Evolutionary conservation across 176 grass and related monocot genomes (phyloP).

Genomic region (Avena insularis): DNA sequence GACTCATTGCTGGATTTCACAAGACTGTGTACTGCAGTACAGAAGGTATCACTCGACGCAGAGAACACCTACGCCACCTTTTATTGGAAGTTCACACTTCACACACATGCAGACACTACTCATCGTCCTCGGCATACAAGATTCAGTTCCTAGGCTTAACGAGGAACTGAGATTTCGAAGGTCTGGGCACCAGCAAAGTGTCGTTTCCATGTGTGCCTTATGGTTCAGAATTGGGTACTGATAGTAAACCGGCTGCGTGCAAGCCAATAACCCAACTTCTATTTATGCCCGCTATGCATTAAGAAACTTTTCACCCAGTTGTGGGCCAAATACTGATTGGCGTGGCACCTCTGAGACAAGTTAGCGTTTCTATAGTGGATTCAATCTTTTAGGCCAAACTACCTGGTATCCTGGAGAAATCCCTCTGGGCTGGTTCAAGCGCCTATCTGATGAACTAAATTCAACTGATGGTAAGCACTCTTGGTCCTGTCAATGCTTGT

Average conservation of each 20-base stretch:
- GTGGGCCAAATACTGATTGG: background rate
- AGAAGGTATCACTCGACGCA: background rate
- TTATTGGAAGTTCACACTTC: conserved; percentile 11
- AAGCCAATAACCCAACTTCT: background rate
- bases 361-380: background rate
- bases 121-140: background rate
- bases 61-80: background rate
- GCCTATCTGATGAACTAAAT: background rate
- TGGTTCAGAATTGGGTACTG: background rate
- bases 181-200: conserved; percentile 5
- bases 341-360: background rate
- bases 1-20: conserved; percentile 11
- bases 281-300: background rate
- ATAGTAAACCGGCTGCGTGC: background rate
- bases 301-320: background rate
- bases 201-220: background rate
- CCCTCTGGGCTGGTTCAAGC: background rate
- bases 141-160: background rate
- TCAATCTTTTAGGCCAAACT: background rate
- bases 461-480: background rate
- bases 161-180: background rate
- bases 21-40: background rate
- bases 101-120: background rate
- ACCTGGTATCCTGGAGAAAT: background rate
- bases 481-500: background rate